Evolutionary conservation across 176 grass and related monocot species (phyloP).

Genomic region (Secale cereale): DNA sequence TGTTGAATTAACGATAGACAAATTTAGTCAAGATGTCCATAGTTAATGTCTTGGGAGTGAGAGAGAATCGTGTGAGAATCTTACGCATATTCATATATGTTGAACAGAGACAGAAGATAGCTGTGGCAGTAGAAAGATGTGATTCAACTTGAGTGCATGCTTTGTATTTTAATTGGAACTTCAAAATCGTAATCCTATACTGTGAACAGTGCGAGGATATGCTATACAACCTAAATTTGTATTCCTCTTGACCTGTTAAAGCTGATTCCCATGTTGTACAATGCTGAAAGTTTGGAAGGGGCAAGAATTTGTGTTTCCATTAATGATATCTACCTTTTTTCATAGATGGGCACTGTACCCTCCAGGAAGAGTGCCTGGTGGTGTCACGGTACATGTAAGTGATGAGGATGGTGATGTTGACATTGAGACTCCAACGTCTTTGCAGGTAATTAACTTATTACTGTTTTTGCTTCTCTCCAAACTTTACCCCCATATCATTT

Average conservation of each 20-base stretch:
- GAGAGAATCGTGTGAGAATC: neutral
- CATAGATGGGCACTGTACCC: slow-evolving; percentile 97
- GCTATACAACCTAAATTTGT: neutral
- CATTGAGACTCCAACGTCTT: slow-evolving; percentile 86
- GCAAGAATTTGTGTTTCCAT: neutral
- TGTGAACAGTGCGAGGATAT: neutral
- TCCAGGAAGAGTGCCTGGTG: slow-evolving; percentile 87
- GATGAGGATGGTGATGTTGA: slow-evolving; percentile 96
- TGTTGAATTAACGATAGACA: no score
- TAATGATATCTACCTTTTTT: slow-evolving; percentile 32
- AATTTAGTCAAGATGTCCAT: neutral
- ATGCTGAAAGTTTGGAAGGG: neutral
- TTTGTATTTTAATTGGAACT: neutral
- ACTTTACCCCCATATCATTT: neutral
- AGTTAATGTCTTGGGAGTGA: neutral
- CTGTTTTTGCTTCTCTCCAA: neutral
- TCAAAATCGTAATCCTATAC: neutral
- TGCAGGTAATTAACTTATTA: slow-evolving; percentile 56
- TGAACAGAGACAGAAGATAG: neutral
- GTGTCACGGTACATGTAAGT: slow-evolving; percentile 96
- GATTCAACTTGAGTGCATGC: neutral
- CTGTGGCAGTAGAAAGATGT: neutral
- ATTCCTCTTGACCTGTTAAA: neutral
- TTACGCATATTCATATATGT: neutral
- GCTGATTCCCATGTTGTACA: neutral